Percentiles rank a stretch among this genome's conserved stretches.
phyloP scores from a whole-genome alignment of 306 rosid genomes.

The Delonix regia region DNA sequence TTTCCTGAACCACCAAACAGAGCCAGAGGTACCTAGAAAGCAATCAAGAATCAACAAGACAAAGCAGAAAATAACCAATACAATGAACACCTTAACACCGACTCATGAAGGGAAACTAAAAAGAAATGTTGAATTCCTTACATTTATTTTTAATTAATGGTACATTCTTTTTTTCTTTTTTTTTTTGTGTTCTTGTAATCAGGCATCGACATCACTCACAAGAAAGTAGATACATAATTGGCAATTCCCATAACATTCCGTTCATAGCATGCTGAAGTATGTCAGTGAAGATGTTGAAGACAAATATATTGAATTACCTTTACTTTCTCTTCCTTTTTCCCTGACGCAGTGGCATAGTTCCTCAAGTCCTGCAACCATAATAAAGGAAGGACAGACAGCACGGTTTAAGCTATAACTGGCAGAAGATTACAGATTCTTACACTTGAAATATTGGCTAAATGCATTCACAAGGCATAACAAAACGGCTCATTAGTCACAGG shows the following conservation, averaged over 20 bases:
- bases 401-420: background rate
- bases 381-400: constrained; percentile 3
- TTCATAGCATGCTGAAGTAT: background rate
- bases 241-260: background rate
- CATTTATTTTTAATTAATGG: background rate
- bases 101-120: background rate
- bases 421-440: constrained; percentile 19
- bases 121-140: background rate
- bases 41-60: constrained; percentile 23
- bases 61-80: background rate
- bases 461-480: background rate
- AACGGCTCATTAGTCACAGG: background rate
- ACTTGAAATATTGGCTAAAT: background rate
- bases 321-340: constrained; percentile 53
- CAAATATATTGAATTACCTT: constrained; percentile 57
- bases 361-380: constrained; percentile 66
- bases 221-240: background rate
- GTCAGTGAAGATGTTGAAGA: background rate
- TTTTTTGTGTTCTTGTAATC: background rate
- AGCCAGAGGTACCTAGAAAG: constrained; percentile 75
- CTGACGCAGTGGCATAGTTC: constrained; percentile 60
- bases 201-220: background rate
- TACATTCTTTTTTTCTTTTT: background rate
- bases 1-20: constrained; percentile 93
- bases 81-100: background rate